Base-by-base conservation (phyloP, 768 basidiomycete species). In the Lentinula edodes region DNA sequence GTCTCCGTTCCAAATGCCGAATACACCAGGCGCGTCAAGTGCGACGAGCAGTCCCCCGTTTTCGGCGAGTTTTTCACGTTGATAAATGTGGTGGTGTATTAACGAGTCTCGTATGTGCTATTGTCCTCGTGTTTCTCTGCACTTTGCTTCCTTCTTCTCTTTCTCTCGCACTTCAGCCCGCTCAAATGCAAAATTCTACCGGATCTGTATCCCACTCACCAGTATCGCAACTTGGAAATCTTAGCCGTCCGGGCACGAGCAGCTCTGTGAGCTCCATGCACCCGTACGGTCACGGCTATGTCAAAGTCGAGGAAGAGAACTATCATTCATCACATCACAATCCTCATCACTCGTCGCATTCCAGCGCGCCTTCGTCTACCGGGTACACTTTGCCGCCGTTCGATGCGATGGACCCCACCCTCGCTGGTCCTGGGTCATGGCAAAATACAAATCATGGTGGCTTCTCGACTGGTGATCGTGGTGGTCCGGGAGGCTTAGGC, bases 11-110 rank as follows among this genome's bases (percentile, higher is more conserved):
- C 84, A 83, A 66, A 76, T 89, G 70, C 87, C 87, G 18, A 84
- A 86, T 69, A 88, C 88, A 3, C 87, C 87, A 2, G 87, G 86
- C 20, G 85, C 83, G 18, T 89, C 88, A 18, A 90, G 88, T 68
- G 80, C 85, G 23, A 87, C 87, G 5, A 88, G 87, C 32, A 90
- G 86, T 66, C 87, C 88, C 61, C 87, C 89, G n/a, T 91, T 90
- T 79, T 92, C 90, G 88, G 90, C 84, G 85, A 90, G 90, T 89
- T 71, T 80, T 80, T 70, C 78, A 80, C 76, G 74, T 73, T 76
- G 45, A 59, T 63, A 73, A 70, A 69, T 73, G 70, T 74, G 72
- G 72, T 75, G 66, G 72, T 75, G 82, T 85, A 84, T 80, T 88
- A 75, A 85, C 80, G 66, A 67, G 66, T 56, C 55, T 23, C 18